Percentiles rank a stretch among this genome's conserved stretches.
phyloP scores from a whole-genome alignment of 2,329 filamentous ascomycete genomes.

The Colletotrichum karsti region DNA sequence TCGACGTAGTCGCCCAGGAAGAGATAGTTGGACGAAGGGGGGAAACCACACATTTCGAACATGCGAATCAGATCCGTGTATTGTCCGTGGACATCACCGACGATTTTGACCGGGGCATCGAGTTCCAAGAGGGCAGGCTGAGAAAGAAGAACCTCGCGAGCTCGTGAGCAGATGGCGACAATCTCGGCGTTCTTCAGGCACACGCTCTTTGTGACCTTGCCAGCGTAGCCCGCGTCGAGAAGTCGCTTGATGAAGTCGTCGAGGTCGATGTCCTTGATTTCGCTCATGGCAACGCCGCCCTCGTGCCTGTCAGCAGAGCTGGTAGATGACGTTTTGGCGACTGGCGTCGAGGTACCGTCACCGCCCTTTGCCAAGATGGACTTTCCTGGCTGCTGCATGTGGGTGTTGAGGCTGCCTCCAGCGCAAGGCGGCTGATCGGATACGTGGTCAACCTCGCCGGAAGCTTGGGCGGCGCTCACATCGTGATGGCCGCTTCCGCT shows the following conservation, averaged over 20 bases:
- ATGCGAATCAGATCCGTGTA: conserved; percentile 96
- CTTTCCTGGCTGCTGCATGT: conserved; percentile 78
- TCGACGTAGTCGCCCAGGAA: conserved; percentile 98
- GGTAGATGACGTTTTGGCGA: conserved; percentile 48
- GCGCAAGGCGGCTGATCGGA: conserved; percentile 88
- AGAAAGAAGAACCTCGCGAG: conserved; percentile 86
- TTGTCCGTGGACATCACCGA: conserved; percentile 95
- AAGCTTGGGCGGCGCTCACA: conserved; percentile 81
- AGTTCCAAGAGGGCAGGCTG: conserved; percentile 94
- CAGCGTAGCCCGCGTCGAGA: conserved; percentile 92
- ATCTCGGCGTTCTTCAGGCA: conserved; percentile 99
- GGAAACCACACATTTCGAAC: conserved; percentile 99
- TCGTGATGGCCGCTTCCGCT: conserved; percentile 69
- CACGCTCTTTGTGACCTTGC: conserved; percentile 97
- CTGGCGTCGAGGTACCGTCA: conserved; percentile 74
- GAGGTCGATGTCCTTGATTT: conserved; percentile 91
- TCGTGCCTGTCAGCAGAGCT: conserved; percentile 51
- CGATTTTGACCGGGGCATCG: conserved; percentile 95
- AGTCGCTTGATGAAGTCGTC: conserved; percentile 97
- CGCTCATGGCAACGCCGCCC: conserved; percentile 79
- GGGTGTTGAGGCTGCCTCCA: conserved; percentile 62
- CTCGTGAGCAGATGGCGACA: conserved; percentile 88
- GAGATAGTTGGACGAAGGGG: conserved; percentile 89
- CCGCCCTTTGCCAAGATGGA: conserved; percentile 85
- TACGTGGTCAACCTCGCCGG: conserved; percentile 92